These are phyloP conservation scores for Exophiala sideris DNA, from an alignment of 2,329 filamentous ascomycete genomes.

Conservation along the genomic window DNA sequence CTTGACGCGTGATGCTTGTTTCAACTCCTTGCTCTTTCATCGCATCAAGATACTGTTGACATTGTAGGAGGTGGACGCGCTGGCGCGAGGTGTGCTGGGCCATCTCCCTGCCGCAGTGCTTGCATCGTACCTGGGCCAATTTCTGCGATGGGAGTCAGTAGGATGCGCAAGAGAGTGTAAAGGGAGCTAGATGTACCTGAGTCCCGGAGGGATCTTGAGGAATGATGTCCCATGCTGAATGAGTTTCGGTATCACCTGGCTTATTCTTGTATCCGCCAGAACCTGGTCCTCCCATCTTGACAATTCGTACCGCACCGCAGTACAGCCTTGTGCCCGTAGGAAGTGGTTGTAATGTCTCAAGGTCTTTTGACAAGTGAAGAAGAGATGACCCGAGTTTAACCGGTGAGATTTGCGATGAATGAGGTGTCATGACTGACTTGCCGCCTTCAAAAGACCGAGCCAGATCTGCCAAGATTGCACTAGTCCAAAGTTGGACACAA, in stretches of 20 bases:
- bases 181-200: conserved; percentile 17
- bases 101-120: conserved; percentile 30
- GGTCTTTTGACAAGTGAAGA: conserved; percentile 19
- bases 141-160: conserved; percentile 21
- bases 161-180: neutral
- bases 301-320: neutral
- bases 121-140: conserved; percentile 31
- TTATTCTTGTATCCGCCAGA: conserved; percentile 30
- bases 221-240: conserved; percentile 31
- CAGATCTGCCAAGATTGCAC: neutral
- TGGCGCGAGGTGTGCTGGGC: conserved; percentile 31
- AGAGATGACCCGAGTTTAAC: conserved; percentile 5
- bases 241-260: conserved; percentile 29
- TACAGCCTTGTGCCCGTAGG: neutral
- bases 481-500: neutral
- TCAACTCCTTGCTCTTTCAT: conserved; percentile 29
- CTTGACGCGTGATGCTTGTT: conserved; percentile 29
- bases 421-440: conserved; percentile 10
- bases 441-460: neutral
- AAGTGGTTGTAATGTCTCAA: conserved; percentile 15
- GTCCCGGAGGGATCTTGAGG: conserved; percentile 26
- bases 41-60: conserved; percentile 28
- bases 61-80: conserved; percentile 29
- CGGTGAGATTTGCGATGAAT: conserved; percentile 1
- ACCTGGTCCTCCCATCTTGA: conserved; percentile 29